These are phyloP conservation scores for Quillaja saponaria DNA, from an alignment of 306 rosid species.

Conservation along the genomic window DNA sequence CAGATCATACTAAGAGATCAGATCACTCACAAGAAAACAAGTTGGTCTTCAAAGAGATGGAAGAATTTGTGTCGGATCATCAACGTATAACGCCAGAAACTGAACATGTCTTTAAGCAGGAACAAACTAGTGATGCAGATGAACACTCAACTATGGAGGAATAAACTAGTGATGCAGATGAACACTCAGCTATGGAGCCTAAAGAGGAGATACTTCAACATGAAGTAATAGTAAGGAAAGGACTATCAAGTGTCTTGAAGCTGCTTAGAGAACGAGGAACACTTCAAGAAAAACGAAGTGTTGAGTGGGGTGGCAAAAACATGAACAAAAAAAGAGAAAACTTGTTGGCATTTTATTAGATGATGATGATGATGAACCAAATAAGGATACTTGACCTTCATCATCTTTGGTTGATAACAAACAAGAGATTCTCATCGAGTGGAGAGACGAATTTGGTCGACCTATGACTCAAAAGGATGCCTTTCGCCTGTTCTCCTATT, in stretches of 20 bases:
- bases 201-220: conserved; percentile 67
- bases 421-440: conserved; percentile 84
- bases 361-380: conserved; percentile 53
- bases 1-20: conserved; percentile 45
- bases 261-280: conserved; percentile 90
- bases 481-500: conserved; percentile 68
- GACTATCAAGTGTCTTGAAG: conserved; percentile 76
- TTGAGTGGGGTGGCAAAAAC: conserved; percentile 99
- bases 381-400: conserved; percentile 49
- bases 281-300: conserved; percentile 80
- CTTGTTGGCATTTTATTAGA: conserved; percentile 61
- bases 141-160: conserved; percentile 51
- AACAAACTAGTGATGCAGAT: conserved; percentile 49
- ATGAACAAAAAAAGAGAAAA: conserved; percentile 97
- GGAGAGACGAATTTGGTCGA: conserved; percentile 92
- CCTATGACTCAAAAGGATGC: conserved; percentile 94
- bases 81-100: conserved; percentile 80
- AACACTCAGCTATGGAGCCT: conserved; percentile 52
- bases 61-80: conserved; percentile 94
- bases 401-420: conserved; percentile 45
- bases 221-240: conserved; percentile 87
- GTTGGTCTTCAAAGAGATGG: conserved; percentile 94
- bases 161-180: no score
- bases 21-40: conserved; percentile 76
- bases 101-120: conserved; percentile 87